A percentile compares a stretch with the other conserved stretches of the same genome.
Evolutionary conservation across 129 eudicot species (phyloP).

Genomic region (Centaurea solstitialis): DNA sequence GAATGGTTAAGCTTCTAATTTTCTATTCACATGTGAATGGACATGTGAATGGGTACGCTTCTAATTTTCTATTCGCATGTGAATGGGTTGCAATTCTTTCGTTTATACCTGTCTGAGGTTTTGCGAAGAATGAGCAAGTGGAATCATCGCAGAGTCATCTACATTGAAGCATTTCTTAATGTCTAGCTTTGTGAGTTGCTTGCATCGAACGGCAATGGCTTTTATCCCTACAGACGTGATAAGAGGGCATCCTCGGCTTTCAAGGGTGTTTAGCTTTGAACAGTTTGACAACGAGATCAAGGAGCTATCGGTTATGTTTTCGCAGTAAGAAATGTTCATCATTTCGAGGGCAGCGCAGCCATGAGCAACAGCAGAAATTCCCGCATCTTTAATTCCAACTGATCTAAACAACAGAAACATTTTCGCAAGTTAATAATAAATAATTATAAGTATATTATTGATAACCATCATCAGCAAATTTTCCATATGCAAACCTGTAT

Average conservation of each 20-base stretch:
- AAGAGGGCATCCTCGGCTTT: conserved; percentile 91
- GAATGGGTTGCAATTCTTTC: not conserved
- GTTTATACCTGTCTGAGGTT: conserved; percentile 79
- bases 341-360: conserved; percentile 77
- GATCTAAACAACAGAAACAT: conserved; percentile 53
- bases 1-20: too few relatives aligned
- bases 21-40: not conserved
- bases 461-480: not conserved
- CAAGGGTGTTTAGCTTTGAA: conserved; percentile 71
- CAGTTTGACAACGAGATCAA: conserved; percentile 76
- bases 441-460: not conserved
- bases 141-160: conserved; percentile 74
- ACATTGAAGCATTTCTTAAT: conserved; percentile 76
- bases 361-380: conserved; percentile 65
- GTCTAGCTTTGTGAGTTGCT: conserved; percentile 70
- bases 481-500: conserved; percentile 66
- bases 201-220: conserved; percentile 87
- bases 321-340: conserved; percentile 80
- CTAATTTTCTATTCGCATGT: not conserved
- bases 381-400: conserved; percentile 70
- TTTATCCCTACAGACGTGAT: conserved; percentile 78
- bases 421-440: conserved; percentile 13
- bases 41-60: not conserved
- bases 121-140: conserved; percentile 85
- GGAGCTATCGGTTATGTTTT: conserved; percentile 61